These are phyloP conservation scores for Aspergillus piperis DNA, from an alignment of 2,329 filamentous ascomycete species.

Conservation along the genomic window DNA sequence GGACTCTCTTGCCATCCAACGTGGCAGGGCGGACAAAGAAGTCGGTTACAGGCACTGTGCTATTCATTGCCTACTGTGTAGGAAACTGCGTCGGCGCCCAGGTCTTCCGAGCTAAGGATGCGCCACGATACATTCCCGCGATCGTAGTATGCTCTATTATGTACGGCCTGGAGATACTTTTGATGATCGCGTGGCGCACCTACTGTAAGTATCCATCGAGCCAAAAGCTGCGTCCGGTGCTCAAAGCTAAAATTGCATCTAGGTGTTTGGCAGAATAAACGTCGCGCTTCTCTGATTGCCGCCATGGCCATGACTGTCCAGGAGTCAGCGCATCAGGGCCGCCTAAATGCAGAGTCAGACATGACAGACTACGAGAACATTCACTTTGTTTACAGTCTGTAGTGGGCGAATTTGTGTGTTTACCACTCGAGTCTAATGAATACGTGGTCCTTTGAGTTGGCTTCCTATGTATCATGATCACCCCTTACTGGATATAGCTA, in stretches of 20 bases:
- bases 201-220: background rate
- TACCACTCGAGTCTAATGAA: no score
- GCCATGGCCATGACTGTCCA: background rate
- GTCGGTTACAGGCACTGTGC: background rate
- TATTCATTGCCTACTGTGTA: background rate
- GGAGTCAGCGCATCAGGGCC: background rate
- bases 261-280: background rate
- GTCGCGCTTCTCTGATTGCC: background rate
- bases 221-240: no score
- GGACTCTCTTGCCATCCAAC: background rate
- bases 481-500: no score
- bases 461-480: background rate
- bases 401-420: background rate
- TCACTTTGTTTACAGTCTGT: background rate
- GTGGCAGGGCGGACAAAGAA: background rate
- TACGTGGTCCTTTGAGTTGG: no score
- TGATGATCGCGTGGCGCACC: background rate
- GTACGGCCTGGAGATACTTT: background rate
- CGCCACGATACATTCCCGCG: background rate
- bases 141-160: background rate
- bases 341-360: background rate
- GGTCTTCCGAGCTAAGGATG: background rate
- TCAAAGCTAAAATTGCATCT: background rate
- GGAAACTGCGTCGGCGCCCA: background rate
- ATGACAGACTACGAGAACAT: slow-evolving; percentile 1